These are phyloP conservation scores for Dovyalis caffra DNA, from an alignment of 345 rosid genomes.

Conservation along the genomic window DNA sequence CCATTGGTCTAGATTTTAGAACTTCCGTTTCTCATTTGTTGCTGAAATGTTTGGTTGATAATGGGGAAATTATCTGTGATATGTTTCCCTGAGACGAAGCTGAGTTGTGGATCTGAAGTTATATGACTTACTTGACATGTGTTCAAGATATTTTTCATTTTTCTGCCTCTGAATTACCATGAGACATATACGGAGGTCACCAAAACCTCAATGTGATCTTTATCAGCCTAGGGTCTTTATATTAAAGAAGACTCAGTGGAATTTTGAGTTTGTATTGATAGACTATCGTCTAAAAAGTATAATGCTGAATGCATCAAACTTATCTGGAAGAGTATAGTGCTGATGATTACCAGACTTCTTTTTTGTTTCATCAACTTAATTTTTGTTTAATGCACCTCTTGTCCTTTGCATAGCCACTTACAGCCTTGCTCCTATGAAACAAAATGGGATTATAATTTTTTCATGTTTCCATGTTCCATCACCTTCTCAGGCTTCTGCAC, in stretches of 20 bases:
- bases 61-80: background rate
- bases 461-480: background rate
- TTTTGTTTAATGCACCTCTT: background rate
- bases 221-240: background rate
- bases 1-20: no score
- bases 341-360: background rate
- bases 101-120: background rate
- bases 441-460: background rate
- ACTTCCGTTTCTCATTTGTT: no score
- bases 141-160: background rate
- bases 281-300: background rate
- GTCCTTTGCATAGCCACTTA: background rate
- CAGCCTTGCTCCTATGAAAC: background rate
- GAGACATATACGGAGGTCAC: background rate
- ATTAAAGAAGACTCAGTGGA: background rate
- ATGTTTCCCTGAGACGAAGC: background rate
- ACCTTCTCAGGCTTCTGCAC: constrained; percentile 38
- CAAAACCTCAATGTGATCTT: background rate
- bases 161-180: background rate
- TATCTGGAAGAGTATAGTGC: background rate
- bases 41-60: background rate
- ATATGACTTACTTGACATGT: background rate
- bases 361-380: background rate
- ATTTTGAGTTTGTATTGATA: background rate
- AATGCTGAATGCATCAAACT: background rate